Conservation (phyloP, 345 rosid species). For the Aethionema arabicum region DNA sequence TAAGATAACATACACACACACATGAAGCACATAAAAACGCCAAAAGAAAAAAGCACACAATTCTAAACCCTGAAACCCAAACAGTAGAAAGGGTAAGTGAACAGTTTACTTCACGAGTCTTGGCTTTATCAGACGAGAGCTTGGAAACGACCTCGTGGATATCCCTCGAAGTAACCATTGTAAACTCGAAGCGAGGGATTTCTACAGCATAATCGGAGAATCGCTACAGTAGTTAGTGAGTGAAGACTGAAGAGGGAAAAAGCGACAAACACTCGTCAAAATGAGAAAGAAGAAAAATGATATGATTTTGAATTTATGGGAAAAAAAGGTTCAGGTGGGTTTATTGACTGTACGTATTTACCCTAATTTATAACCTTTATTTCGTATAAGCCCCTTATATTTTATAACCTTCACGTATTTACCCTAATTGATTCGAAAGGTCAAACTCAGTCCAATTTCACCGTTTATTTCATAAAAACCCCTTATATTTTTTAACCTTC, state of each 20-base stretch:
- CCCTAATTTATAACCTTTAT: too few species aligned
- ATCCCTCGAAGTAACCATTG: constrained; percentile 64
- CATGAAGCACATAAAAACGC: constrained; percentile 9
- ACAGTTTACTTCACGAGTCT: constrained; percentile 65
- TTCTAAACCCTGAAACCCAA: constrained; percentile 19
- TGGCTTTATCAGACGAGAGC: constrained; percentile 94
- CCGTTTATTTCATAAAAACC: constrained; percentile 7
- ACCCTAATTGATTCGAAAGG: too few species aligned
- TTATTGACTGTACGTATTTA: constrained; percentile 15
- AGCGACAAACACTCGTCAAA: not conserved
- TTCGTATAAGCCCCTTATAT: too few species aligned
- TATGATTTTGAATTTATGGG: constrained; percentile 16
- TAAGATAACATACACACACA: not conserved
- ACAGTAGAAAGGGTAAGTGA: constrained; percentile 13
- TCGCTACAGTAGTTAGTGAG: constrained; percentile 11
- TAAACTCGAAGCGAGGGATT: not conserved
- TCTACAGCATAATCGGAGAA: constrained; percentile 29
- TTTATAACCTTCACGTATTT: too few species aligned
- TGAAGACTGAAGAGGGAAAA: not conserved
- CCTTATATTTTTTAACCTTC: not conserved
- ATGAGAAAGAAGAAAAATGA: not conserved
- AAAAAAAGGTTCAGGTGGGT: constrained; percentile 29
- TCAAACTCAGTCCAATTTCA: not conserved
- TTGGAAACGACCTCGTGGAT: constrained; percentile 74
- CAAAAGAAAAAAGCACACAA: not conserved